Percentiles rank a stretch among this genome's conserved stretches.
phyloP scores from a whole-genome alignment of 805 yeast genomes.

The Candida insectalens region DNA sequence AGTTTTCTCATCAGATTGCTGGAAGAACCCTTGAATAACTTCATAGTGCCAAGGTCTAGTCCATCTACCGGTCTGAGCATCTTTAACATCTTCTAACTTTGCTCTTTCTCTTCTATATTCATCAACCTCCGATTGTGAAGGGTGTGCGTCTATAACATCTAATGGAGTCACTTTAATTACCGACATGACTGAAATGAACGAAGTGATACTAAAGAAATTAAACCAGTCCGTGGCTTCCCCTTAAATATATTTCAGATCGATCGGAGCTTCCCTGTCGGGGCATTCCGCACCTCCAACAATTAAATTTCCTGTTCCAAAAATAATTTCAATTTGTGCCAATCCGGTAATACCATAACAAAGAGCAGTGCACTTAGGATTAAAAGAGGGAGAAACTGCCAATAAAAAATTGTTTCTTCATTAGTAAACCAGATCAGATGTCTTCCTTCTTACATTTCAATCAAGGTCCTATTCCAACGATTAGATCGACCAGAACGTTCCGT shows the following conservation, averaged over 20 bases:
- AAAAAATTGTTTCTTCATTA: too few relatives aligned
- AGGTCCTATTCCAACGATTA: constrained; percentile 24
- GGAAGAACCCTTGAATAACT: constrained; percentile 40
- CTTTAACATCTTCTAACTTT: constrained; percentile 10
- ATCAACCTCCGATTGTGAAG: constrained; percentile 11
- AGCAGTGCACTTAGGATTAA: too few relatives aligned
- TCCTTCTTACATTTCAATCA: constrained; percentile 22
- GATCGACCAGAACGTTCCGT: constrained; percentile 25
- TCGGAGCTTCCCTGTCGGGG: constrained; percentile 3
- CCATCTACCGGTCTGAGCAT: constrained; percentile 16
- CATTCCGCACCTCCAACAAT: background rate
- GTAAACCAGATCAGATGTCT: too few relatives aligned
- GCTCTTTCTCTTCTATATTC: constrained; percentile 8
- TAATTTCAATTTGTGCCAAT: too few relatives aligned
- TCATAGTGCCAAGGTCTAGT: constrained; percentile 37
- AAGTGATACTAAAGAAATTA: too few relatives aligned
- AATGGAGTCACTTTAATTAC: constrained; percentile 14
- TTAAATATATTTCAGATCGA: background rate
- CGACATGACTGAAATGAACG: too few relatives aligned
- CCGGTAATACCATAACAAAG: too few relatives aligned
- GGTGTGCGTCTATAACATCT: constrained; percentile 21
- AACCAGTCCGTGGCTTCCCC: too few relatives aligned
- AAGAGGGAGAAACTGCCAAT: too few relatives aligned
- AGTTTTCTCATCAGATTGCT: constrained; percentile 32
- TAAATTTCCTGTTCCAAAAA: too few relatives aligned